Evolutionary conservation across 2,329 filamentous ascomycete species (phyloP).

Genomic region (Seiridium unicorne): DNA sequence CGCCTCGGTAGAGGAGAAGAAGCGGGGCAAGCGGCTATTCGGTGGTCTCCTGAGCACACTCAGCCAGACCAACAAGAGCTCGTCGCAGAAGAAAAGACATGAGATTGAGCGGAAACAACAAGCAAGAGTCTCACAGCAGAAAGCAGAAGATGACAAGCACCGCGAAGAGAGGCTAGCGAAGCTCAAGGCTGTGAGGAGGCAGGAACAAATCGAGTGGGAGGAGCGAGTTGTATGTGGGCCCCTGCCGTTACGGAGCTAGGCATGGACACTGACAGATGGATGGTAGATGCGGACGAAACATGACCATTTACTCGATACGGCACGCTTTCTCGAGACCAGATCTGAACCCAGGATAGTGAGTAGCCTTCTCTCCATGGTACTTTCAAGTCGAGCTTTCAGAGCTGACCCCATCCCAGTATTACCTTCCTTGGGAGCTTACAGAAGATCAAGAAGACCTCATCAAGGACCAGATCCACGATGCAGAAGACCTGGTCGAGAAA

Average conservation of each 20-base stretch:
- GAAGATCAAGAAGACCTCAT: constrained; percentile 69
- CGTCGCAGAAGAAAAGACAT: constrained; percentile 66
- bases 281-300: constrained; percentile 73
- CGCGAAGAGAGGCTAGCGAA: constrained; percentile 65
- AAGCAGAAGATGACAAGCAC: constrained; percentile 66
- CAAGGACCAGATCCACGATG: constrained; percentile 65
- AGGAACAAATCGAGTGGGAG: constrained; percentile 74
- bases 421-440: constrained; percentile 77
- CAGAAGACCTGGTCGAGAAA: constrained; percentile 59
- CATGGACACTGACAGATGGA: constrained; percentile 18
- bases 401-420: constrained; percentile 58
- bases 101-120: constrained; percentile 83
- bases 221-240: constrained; percentile 65
- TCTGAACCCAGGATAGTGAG: constrained; percentile 73
- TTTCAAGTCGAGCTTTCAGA: background rate
- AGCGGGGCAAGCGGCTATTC: constrained; percentile 81
- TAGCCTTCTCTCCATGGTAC: constrained; percentile 13
- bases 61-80: constrained; percentile 65
- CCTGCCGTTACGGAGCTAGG: background rate
- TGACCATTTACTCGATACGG: constrained; percentile 66
- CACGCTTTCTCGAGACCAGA: constrained; percentile 71
- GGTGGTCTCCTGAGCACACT: constrained; percentile 77
- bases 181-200: constrained; percentile 58
- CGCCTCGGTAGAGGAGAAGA: constrained; percentile 68
- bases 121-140: constrained; percentile 71